These are phyloP conservation scores for Vanrija sp. DNA, from an alignment of 1,284 basidiomycete species.

Conservation along the genomic window DNA sequence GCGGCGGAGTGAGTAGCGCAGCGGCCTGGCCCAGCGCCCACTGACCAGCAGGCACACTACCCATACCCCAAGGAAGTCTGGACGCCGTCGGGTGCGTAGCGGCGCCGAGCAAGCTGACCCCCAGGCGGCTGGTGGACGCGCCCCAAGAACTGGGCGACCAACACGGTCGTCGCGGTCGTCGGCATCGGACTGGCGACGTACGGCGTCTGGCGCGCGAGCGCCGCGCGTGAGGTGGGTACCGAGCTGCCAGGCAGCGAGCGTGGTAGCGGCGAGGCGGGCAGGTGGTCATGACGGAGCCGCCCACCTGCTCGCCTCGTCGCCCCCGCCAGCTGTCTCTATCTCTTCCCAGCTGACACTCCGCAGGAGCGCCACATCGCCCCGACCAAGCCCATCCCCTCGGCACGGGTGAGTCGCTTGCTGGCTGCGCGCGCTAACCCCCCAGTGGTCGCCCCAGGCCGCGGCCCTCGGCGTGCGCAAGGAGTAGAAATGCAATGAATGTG, in stretches of 20 bases:
- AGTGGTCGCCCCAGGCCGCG: slow-evolving; percentile 43
- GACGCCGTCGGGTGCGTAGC: slow-evolving; percentile 50
- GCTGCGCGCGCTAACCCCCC: not conserved
- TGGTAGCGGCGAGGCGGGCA: no score
- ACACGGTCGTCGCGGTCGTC: slow-evolving; percentile 51
- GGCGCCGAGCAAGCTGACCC: not conserved
- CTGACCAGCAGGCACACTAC: slow-evolving; percentile 48
- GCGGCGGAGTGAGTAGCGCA: slow-evolving; percentile 18
- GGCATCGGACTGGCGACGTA: slow-evolving; percentile 52
- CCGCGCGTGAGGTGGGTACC: slow-evolving; percentile 52
- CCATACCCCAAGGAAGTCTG: slow-evolving; percentile 59
- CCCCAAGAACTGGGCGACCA: slow-evolving; percentile 55
- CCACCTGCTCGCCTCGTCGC: no score
- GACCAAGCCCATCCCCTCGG: slow-evolving; percentile 51
- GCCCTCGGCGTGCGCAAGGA: slow-evolving; percentile 26
- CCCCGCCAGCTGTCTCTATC: not conserved
- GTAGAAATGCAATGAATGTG: not conserved
- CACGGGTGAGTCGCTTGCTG: slow-evolving; percentile 31
- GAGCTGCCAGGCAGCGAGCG: not conserved
- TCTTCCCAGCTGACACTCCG: slow-evolving; percentile 1
- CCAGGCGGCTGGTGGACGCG: slow-evolving; percentile 58
- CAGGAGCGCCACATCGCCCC: slow-evolving; percentile 50
- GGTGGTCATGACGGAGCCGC: not conserved
- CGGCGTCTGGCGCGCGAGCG: slow-evolving; percentile 53
- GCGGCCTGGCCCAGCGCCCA: not conserved